A percentile compares a stretch with the other conserved stretches of the same genome.
phyloP scores from a whole-genome alignment of 1,284 basidiomycete genomes.

The Fomitopsis schrenkii region DNA sequence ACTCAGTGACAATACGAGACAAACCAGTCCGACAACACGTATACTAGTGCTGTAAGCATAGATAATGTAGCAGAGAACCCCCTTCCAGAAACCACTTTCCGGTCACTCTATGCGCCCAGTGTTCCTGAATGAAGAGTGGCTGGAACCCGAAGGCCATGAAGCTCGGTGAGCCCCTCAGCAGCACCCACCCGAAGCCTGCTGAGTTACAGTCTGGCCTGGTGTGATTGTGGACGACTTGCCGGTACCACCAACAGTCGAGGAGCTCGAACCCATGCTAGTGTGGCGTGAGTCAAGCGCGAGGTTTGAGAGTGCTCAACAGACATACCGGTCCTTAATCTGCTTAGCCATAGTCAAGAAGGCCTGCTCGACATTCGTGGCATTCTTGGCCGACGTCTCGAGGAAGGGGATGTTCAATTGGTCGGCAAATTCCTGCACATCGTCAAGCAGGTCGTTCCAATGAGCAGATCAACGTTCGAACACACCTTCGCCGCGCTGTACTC shows the following conservation, averaged over 20 bases:
- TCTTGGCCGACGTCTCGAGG: slow-evolving; percentile 99
- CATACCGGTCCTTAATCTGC: slow-evolving; percentile 94
- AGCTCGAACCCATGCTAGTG: slow-evolving; percentile 74
- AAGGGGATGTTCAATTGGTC: slow-evolving; percentile 95
- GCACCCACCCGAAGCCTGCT: slow-evolving; percentile 71
- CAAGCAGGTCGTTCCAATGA: background rate
- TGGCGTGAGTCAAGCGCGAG: slow-evolving; percentile 5
- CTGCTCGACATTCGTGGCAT: slow-evolving; percentile 97
- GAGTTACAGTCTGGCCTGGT: slow-evolving; percentile 74
- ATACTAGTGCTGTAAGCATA: slow-evolving; percentile 26
- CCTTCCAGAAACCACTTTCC: slow-evolving; percentile 15
- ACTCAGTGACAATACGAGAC: slow-evolving; percentile 11
- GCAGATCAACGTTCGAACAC: background rate
- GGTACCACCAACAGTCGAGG: slow-evolving; percentile 64
- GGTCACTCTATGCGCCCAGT: slow-evolving; percentile 9
- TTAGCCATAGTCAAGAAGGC: slow-evolving; percentile 99
- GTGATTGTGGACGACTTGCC: slow-evolving; percentile 69
- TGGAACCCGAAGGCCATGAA: slow-evolving; percentile 2
- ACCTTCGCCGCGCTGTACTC: slow-evolving; percentile 98
- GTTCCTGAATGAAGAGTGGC: slow-evolving; percentile 7
- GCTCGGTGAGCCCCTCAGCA: slow-evolving; percentile 43
- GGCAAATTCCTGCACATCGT: slow-evolving; percentile 75
- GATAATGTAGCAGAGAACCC: slow-evolving; percentile 25
- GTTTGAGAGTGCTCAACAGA: background rate
- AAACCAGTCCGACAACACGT: slow-evolving; percentile 24